Percentiles rank a stretch among this genome's conserved stretches.
Conservation (phyloP, 2,329 filamentous ascomycete species). For the Penicillium crustosum region DNA sequence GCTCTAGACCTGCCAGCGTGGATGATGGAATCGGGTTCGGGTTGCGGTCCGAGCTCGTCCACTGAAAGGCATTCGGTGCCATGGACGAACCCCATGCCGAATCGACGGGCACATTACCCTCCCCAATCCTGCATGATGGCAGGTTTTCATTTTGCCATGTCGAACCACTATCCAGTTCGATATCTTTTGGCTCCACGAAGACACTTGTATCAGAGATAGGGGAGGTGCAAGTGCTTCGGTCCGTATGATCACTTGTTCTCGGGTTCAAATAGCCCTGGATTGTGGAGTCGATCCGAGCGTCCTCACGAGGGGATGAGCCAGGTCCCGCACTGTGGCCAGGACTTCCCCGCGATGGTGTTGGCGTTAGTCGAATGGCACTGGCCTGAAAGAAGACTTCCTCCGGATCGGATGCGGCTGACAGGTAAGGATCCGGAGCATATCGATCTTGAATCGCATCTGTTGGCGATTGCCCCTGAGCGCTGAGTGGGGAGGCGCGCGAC, state of each 20-base stretch:
- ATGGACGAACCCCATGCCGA: slow-evolving; percentile 19
- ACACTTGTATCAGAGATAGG: slow-evolving; percentile 7
- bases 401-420: slow-evolving; percentile 39
- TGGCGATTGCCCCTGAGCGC: slow-evolving; percentile 20
- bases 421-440: slow-evolving; percentile 40
- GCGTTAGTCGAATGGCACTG: slow-evolving; percentile 35
- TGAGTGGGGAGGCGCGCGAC: slow-evolving; percentile 25
- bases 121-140: slow-evolving; percentile 13
- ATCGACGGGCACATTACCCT: slow-evolving; percentile 8
- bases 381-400: slow-evolving; percentile 40
- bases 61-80: slow-evolving; percentile 28
- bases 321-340: slow-evolving; percentile 20
- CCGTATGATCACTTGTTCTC: slow-evolving; percentile 12
- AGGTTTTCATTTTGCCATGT: slow-evolving; percentile 14
- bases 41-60: slow-evolving; percentile 35
- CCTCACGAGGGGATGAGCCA: slow-evolving; percentile 16
- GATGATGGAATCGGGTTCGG: slow-evolving; percentile 33
- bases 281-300: slow-evolving; percentile 17
- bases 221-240: slow-evolving; percentile 12
- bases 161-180: slow-evolving; percentile 15
- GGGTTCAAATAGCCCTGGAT: slow-evolving; percentile 13
- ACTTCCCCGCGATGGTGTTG: slow-evolving; percentile 28
- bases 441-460: slow-evolving; percentile 34
- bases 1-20: slow-evolving; percentile 15
- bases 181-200: slow-evolving; percentile 20